Conservation (phyloP, 148 eudicot genomes). For the Pharnaceum exiguum region DNA sequence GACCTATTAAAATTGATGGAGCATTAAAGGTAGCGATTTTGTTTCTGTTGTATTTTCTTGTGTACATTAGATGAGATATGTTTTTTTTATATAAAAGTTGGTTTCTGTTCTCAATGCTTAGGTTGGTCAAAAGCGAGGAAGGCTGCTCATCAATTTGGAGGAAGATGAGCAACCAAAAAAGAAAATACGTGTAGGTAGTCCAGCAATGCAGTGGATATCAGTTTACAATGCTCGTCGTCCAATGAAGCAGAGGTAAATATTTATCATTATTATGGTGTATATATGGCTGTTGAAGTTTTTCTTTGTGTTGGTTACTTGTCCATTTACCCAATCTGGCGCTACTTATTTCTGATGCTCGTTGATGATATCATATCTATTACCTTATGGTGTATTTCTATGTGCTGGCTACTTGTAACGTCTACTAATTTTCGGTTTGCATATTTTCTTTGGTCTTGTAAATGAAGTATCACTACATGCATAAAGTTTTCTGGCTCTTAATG, state of each 20-base stretch:
- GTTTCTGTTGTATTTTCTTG: neutral
- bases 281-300: too few relatives aligned
- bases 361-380: too few relatives aligned
- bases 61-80: neutral
- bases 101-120: constrained; percentile 12
- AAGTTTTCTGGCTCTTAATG: too few relatives aligned
- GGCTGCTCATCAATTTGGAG: constrained; percentile 80
- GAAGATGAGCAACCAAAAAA: constrained; percentile 91
- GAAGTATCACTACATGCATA: too few relatives aligned
- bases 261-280: neutral
- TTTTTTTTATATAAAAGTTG: neutral
- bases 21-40: constrained; percentile 63
- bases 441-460: too few relatives aligned
- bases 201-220: constrained; percentile 96
- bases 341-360: too few relatives aligned
- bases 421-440: too few relatives aligned
- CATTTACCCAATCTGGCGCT: too few relatives aligned
- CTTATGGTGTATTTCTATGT: too few relatives aligned
- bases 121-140: constrained; percentile 90
- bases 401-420: too few relatives aligned
- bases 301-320: too few relatives aligned
- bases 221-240: constrained; percentile 95
- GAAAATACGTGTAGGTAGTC: constrained; percentile 82
- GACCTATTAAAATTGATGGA: constrained; percentile 85
- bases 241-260: constrained; percentile 80